Conservation (phyloP, 345 rosid species). For the Theobroma cacao region DNA sequence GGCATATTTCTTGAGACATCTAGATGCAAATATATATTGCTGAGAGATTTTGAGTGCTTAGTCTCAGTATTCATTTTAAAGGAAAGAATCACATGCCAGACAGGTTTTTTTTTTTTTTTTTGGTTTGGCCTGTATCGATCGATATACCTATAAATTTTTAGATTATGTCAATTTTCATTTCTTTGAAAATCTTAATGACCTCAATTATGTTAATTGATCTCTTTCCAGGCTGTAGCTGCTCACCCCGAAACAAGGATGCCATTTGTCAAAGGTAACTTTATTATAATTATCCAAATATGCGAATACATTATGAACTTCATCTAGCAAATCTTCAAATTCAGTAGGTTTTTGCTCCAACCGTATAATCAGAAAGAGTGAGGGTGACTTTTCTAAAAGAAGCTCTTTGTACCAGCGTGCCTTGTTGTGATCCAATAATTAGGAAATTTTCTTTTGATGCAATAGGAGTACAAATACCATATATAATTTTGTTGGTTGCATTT, state of each 20-base stretch:
- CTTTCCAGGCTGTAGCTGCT: constrained; percentile 51
- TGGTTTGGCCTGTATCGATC: background rate
- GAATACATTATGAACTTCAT: background rate
- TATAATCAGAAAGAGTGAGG: background rate
- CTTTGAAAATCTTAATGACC: background rate
- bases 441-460: background rate
- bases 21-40: background rate
- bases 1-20: background rate
- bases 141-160: background rate
- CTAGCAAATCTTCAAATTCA: background rate
- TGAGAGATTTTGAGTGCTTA: background rate
- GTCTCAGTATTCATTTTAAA: background rate
- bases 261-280: constrained; percentile 46
- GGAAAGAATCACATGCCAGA: background rate
- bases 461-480: background rate
- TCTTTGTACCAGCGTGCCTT: background rate
- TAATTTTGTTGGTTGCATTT: background rate
- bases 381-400: background rate
- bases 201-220: background rate
- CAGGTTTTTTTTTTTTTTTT: background rate
- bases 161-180: background rate
- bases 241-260: constrained; percentile 44
- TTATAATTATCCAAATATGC: background rate
- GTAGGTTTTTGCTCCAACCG: background rate
- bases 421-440: background rate